Conservation (phyloP, 768 basidiomycete species). For the Agrocybe chaxingu region DNA sequence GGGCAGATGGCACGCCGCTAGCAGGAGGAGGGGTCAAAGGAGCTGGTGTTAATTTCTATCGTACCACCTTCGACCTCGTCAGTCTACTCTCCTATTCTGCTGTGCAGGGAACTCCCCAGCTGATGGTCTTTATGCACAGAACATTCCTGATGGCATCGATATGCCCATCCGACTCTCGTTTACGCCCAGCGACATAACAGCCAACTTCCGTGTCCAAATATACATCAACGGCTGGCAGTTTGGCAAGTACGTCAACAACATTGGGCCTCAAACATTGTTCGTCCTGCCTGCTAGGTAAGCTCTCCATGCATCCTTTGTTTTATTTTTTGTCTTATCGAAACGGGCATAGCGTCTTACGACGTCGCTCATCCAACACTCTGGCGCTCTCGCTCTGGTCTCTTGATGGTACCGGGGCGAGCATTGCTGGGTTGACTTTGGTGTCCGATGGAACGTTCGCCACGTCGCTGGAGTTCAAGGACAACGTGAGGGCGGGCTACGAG, state of each 20-base stretch:
- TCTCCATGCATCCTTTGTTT: not conserved
- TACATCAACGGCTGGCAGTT: conserved; percentile 53
- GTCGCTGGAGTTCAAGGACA: conserved; percentile 36
- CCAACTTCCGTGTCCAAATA: conserved; percentile 48
- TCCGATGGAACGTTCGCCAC: conserved; percentile 44
- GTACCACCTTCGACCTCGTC: conserved; percentile 66
- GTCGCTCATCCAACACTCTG: conserved; percentile 41
- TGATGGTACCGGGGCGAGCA: conserved; percentile 36
- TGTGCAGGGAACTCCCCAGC: not conserved
- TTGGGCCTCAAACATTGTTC: conserved; percentile 48
- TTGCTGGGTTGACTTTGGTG: conserved; percentile 38
- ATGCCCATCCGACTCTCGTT: conserved; percentile 44
- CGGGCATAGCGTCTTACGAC: conserved; percentile 35
- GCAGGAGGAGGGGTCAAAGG: conserved; percentile 53
- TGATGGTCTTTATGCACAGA: conserved; percentile 16
- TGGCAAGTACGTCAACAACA: conserved; percentile 52
- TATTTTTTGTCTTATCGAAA: not conserved
- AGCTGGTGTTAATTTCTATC: conserved; percentile 79
- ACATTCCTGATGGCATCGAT: conserved; percentile 37
- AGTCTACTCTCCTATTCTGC: conserved; percentile 1
- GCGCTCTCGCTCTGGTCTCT: conserved; percentile 50
- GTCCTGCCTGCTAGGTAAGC: conserved; percentile 47
- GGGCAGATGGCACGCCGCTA: conserved; percentile 52
- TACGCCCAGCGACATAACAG: conserved; percentile 38
- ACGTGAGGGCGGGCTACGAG: conserved; percentile 37